Conservation (phyloP, 2,329 filamentous ascomycete genomes). For the Aspergillus ustus region DNA sequence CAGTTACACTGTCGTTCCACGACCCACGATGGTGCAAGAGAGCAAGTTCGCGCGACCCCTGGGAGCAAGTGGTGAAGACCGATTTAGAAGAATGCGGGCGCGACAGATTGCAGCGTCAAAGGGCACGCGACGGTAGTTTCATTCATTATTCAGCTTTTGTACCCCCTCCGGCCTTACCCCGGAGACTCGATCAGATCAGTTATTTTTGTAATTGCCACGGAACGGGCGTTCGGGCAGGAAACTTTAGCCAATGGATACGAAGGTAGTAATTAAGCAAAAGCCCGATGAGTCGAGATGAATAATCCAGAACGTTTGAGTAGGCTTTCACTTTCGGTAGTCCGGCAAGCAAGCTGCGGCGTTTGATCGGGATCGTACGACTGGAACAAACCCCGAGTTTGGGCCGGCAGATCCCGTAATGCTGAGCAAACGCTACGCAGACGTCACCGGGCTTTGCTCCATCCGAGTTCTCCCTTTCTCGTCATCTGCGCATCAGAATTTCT, state of each 20-base stretch:
- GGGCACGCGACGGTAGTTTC: constrained; percentile 41
- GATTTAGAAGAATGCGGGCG: constrained; percentile 55
- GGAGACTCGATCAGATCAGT: background rate
- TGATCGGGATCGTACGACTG: constrained; percentile 15
- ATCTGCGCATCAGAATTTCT: constrained; percentile 6
- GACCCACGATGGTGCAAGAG: constrained; percentile 55
- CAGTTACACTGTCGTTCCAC: constrained; percentile 67
- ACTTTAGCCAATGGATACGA: background rate
- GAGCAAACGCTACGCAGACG: constrained; percentile 4
- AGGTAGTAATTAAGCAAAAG: background rate
- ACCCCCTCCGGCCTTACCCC: background rate
- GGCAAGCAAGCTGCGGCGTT: constrained; percentile 1
- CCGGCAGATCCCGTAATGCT: constrained; percentile 3
- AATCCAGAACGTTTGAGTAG: background rate
- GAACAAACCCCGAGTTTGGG: background rate
- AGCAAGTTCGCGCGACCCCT: constrained; percentile 52
- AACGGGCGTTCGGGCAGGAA: constrained; percentile 9
- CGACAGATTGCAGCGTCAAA: constrained; percentile 50
- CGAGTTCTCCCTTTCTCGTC: constrained; percentile 10
- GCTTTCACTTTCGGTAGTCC: background rate
- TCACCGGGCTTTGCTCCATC: constrained; percentile 23
- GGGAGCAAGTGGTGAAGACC: constrained; percentile 53
- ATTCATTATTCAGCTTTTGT: constrained; percentile 12
- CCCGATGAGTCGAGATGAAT: constrained; percentile 7
- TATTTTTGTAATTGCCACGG: constrained; percentile 13